Evolutionary conservation across 108 stramenopile genomes (phyloP), one percentile per base, ranked within the genome.

Genomic region (Conticribra guillardii): DNA sequence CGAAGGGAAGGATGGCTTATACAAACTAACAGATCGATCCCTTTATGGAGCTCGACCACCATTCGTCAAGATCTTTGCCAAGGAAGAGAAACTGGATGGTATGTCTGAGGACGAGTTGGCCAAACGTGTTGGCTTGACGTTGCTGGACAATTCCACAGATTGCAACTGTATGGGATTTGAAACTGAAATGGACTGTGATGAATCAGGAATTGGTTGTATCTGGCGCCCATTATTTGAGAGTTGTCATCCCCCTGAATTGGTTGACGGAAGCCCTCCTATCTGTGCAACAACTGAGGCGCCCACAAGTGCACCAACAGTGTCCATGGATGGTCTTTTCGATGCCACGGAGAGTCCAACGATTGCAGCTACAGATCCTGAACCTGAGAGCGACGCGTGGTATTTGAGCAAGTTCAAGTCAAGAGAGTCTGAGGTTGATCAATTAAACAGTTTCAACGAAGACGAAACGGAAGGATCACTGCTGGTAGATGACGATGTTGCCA

Each of bases 11-110:
- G 84, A 85, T 57, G 70, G 56, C 26, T 75, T 85, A 74, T 85
- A 85, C 70, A 85, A 85, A 57, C 59, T 85, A 56, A 83, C 82
- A 19, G 84, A 85, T 73, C 64, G 84, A 41, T 85, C 84, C 4
- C 66, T 85, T 0, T 83, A 85, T 48, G 84, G 84, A 8, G 84
- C 84, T 3, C 61, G 84, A 22, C 82, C 79, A 14, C 74, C 80
- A 2, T 83, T 83, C 64, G 55, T 85, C 64, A 85, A 85, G 68
- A 48, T 83, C 19, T 85, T 85, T 63, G 69, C 75, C 1, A 82
- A 75, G 41, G 84, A 85, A 68, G 84, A 85, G 45, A 79, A 80
- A 31, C 54, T 83, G 7, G 84, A 85, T 67, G 82, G 82, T n/a
- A 73, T 85, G 82, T 81, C 84, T 2, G 80, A 67, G 51, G 49